These are phyloP conservation scores for Neurospora pannonica DNA, from an alignment of 495 filamentous ascomycete species.

Conservation along the genomic window DNA sequence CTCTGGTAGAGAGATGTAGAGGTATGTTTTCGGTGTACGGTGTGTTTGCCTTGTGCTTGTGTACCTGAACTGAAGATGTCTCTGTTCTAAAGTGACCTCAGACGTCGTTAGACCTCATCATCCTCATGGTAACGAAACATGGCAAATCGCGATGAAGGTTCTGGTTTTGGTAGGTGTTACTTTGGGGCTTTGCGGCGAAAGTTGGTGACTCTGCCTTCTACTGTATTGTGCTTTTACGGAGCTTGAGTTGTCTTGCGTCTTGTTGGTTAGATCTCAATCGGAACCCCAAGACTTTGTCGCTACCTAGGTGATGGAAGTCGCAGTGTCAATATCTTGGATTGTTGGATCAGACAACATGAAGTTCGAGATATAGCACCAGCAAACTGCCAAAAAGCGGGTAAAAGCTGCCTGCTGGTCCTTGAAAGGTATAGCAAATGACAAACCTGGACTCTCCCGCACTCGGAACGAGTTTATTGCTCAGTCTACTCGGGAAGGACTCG, in stretches of 20 bases:
- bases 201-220: neutral
- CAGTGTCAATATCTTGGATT: too few species aligned
- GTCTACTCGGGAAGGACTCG: neutral
- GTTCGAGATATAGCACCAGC: neutral
- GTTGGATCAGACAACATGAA: too few species aligned
- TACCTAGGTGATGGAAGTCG: too few species aligned
- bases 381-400: neutral
- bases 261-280: neutral
- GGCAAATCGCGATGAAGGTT: neutral
- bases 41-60: neutral
- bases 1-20: neutral
- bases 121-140: neutral
- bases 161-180: neutral
- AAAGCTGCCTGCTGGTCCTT: neutral
- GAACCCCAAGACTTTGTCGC: neutral
- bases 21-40: neutral
- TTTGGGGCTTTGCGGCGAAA: neutral
- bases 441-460: neutral
- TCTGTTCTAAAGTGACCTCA: neutral
- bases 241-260: neutral
- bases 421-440: neutral
- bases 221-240: too few species aligned
- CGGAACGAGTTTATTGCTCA: neutral
- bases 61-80: neutral
- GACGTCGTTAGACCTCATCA: neutral